Evolutionary conservation across 2,329 filamentous ascomycete species (phyloP).

Genomic region (Aspergillus fructus): DNA sequence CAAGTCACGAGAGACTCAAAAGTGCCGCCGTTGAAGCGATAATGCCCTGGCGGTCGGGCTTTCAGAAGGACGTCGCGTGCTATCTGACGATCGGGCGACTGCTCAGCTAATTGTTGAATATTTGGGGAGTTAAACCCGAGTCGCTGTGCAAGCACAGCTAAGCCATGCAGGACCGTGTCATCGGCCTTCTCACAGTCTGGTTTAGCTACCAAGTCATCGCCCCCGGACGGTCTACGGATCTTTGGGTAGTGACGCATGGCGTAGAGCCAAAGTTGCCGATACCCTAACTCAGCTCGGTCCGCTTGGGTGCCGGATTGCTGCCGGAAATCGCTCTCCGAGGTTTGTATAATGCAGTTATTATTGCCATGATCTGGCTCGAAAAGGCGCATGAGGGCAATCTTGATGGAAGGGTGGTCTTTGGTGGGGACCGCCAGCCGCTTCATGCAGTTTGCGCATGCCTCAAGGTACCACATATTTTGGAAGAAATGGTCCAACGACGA

Average conservation of each 20-base stretch:
- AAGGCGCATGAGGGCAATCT: not conserved
- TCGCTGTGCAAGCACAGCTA: conserved; percentile 19
- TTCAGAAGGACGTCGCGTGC: conserved; percentile 21
- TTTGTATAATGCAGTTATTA: conserved; percentile 22
- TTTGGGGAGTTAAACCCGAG: conserved; percentile 21
- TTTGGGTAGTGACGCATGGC: conserved; percentile 30
- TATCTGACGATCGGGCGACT: conserved; percentile 23
- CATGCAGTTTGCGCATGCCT: conserved; percentile 26
- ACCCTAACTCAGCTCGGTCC: conserved; percentile 19
- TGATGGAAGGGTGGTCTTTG: not conserved
- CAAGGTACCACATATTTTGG: conserved; percentile 36
- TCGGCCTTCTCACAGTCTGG: conserved; percentile 15
- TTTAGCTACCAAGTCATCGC: conserved; percentile 13
- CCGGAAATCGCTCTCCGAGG: conserved; percentile 24
- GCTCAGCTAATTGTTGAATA: conserved; percentile 17
- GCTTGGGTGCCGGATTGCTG: conserved; percentile 9
- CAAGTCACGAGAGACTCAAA: conserved; percentile 18
- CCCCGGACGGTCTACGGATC: conserved; percentile 13
- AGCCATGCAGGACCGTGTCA: conserved; percentile 16
- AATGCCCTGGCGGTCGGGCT: conserved; percentile 19
- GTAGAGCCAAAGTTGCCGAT: conserved; percentile 32
- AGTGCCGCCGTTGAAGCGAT: conserved; percentile 14
- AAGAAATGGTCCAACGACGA: conserved; percentile 40
- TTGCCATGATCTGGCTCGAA: not conserved
- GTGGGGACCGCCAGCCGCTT: conserved; percentile 23